Evolutionary conservation across 176 grass and related monocot species (phyloP).

Genomic region (Triticum timopheevii): DNA sequence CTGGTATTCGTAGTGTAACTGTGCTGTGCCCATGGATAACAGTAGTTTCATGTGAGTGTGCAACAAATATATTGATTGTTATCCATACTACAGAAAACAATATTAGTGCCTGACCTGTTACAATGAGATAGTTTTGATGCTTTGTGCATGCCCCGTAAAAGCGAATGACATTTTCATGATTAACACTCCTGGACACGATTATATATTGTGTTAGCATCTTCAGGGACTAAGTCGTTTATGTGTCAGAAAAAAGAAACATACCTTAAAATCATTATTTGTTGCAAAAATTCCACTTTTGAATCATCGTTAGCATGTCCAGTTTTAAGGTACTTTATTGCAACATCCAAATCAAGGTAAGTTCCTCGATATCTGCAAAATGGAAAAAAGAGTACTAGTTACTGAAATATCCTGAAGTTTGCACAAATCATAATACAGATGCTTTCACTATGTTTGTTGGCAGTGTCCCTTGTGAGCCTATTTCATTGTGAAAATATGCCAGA

Average conservation of each 20-base stretch:
- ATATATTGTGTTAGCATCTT: slow-evolving; percentile 22
- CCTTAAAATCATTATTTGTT: slow-evolving; percentile 94
- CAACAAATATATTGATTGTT: not conserved
- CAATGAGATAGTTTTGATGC: slow-evolving; percentile 61
- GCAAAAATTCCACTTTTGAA: slow-evolving; percentile 71
- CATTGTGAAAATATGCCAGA: not conserved
- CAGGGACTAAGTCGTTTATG: slow-evolving; percentile 1
- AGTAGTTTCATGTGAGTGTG: slow-evolving; percentile 3
- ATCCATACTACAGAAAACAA: slow-evolving; percentile 7
- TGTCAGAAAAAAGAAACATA: slow-evolving; percentile 49
- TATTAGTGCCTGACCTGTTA: slow-evolving; percentile 64
- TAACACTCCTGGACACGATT: slow-evolving; percentile 65
- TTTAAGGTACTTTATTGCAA: slow-evolving; percentile 84
- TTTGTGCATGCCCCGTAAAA: slow-evolving; percentile 84
- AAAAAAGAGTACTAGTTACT: slow-evolving; percentile 18
- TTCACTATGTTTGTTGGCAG: not conserved
- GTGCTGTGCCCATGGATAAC: not conserved
- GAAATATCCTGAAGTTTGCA: not conserved
- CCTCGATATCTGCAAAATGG: slow-evolving; percentile 61
- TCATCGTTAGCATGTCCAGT: slow-evolving; percentile 62
- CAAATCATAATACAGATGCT: not conserved
- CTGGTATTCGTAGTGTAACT: not conserved
- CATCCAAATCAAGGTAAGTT: slow-evolving; percentile 66
- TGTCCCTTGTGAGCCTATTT: not conserved
- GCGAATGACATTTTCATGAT: slow-evolving; percentile 78